phyloP scores from a whole-genome alignment of 805 yeast species.

The Nakazawaea wyomingensis region DNA sequence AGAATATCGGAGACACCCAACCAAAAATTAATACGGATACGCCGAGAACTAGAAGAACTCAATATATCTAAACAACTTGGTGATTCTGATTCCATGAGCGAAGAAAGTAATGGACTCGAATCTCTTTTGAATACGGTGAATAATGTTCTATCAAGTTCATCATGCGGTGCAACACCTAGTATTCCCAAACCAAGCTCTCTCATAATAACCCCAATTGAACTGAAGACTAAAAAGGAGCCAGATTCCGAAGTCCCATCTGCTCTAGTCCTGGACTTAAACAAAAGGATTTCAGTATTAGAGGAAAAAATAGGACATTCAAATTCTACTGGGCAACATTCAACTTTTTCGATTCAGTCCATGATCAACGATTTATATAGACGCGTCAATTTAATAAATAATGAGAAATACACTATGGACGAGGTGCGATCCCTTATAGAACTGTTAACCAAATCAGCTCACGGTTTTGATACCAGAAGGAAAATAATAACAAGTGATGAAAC shows the following conservation, averaged over 20 bases:
- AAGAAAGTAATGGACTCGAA: neutral
- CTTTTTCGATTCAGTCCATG: slow-evolving; percentile 18
- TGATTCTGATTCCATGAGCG: neutral
- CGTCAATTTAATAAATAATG: slow-evolving; percentile 17
- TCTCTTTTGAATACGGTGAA: slow-evolving; percentile 2
- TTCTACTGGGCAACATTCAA: neutral
- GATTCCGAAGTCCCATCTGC: neutral
- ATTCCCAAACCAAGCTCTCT: too few species aligned
- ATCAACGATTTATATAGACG: slow-evolving; percentile 23
- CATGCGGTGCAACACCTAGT: neutral
- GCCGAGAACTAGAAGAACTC: slow-evolving; percentile 13
- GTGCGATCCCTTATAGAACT: slow-evolving; percentile 15
- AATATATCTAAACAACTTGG: neutral
- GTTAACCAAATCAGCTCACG: slow-evolving; percentile 12
- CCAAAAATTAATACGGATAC: slow-evolving; percentile 13
- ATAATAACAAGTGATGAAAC: slow-evolving; percentile 7
- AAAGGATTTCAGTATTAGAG: slow-evolving; percentile 16
- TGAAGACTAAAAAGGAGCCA: too few species aligned
- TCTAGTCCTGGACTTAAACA: slow-evolving; percentile 8
- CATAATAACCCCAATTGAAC: neutral
- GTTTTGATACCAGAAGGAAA: slow-evolving; percentile 6
- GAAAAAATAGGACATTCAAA: slow-evolving; percentile 13
- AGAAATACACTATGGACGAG: slow-evolving; percentile 14
- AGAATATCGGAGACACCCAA: slow-evolving; percentile 2
- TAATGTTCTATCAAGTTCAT: neutral